These are phyloP conservation scores for Beta lomatogona DNA, from an alignment of 179 eudicot species.

Conservation along the genomic window DNA sequence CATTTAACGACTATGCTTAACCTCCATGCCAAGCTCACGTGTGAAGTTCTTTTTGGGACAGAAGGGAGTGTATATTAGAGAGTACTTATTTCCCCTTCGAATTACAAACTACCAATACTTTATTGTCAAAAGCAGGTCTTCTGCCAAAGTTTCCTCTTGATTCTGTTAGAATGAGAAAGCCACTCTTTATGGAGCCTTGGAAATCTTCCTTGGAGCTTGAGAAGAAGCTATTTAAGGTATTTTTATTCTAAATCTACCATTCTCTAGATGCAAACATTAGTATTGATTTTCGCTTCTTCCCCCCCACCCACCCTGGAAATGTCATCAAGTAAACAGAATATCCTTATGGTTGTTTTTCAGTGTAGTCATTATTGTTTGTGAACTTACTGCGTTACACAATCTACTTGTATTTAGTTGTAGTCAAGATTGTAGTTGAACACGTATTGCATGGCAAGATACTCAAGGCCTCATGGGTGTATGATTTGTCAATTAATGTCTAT, in stretches of 20 bases:
- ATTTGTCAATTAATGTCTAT: no score
- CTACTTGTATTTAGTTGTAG: no score
- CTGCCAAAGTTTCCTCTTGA: slow-evolving; percentile 88
- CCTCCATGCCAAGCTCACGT: not conserved
- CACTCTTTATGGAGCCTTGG: slow-evolving; percentile 73
- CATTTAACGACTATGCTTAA: not conserved
- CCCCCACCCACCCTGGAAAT: not conserved
- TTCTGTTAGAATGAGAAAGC: slow-evolving; percentile 69
- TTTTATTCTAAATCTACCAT: not conserved
- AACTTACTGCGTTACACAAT: no score
- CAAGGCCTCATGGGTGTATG: no score
- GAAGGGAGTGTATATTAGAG: not conserved
- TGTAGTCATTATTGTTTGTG: not conserved
- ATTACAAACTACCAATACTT: slow-evolving; percentile 15
- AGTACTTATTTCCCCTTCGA: not conserved
- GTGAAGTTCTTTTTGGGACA: not conserved
- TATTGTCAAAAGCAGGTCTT: slow-evolving; percentile 51
- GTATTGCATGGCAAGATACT: no score
- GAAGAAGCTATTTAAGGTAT: slow-evolving; percentile 89
- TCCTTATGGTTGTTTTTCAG: no score
- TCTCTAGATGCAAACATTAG: not conserved
- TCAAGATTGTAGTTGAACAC: no score
- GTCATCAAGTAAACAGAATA: no score
- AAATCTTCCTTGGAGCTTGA: slow-evolving; percentile 72
- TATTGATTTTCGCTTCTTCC: not conserved